These are phyloP conservation scores for Skeletonema marinoi DNA, from an alignment of 108 stramenopile genomes.

Conservation along the genomic window DNA sequence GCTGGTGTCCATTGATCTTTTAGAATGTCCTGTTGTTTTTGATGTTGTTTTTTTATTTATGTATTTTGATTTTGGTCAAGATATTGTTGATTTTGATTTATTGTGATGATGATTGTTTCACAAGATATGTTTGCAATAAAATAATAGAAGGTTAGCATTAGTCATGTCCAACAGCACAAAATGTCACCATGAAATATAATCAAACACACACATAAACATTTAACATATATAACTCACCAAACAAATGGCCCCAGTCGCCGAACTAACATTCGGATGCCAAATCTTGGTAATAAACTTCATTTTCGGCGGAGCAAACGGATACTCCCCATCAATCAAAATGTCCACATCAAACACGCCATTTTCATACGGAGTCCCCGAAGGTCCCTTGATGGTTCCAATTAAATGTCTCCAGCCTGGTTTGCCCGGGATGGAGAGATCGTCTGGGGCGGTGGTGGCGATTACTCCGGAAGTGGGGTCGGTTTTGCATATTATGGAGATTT, in stretches of 20 bases:
- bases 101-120: background rate
- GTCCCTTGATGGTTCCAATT: conserved; percentile 71
- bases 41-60: conserved; percentile 6
- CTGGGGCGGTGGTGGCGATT: conserved; percentile 16
- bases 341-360: conserved; percentile 81
- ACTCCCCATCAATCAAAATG: conserved; percentile 79
- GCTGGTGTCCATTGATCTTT: conserved; percentile 99
- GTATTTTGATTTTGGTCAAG: background rate
- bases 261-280: conserved; percentile 97
- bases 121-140: background rate
- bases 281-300: conserved; percentile 95
- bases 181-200: too few species aligned
- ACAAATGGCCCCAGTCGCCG: conserved; percentile 96
- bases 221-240: conserved; percentile 55
- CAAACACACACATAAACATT: background rate
- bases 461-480: conserved; percentile 22
- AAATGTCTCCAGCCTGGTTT: conserved; percentile 56
- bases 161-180: background rate
- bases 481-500: conserved; percentile 28
- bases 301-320: conserved; percentile 95
- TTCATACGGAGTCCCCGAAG: conserved; percentile 79
- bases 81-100: background rate
- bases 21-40: conserved; percentile 89
- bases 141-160: background rate
- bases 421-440: conserved; percentile 16